phyloP scores from a whole-genome alignment of 345 rosid species.

The Salix exigua region DNA sequence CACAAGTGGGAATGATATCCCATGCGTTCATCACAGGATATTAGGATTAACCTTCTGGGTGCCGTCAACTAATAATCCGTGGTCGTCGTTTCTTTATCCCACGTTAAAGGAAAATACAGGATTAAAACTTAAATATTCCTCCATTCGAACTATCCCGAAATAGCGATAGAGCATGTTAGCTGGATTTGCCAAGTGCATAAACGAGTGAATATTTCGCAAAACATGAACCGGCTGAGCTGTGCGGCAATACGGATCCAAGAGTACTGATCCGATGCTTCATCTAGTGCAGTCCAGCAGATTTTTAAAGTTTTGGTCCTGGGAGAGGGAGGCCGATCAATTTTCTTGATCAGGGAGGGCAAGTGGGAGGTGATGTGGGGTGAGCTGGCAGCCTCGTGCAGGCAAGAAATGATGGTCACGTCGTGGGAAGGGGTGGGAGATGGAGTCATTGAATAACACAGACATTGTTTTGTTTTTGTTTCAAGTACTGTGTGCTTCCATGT shows the following conservation, averaged over 20 bases:
- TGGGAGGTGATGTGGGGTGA: constrained; percentile 5
- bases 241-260: too few relatives aligned
- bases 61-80: too few relatives aligned
- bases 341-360: neutral
- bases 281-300: too few relatives aligned
- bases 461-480: neutral
- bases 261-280: too few relatives aligned
- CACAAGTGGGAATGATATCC: neutral
- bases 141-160: neutral
- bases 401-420: constrained; percentile 32
- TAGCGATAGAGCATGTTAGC: neutral
- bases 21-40: too few relatives aligned
- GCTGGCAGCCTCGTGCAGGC: constrained; percentile 35
- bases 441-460: neutral
- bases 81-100: neutral
- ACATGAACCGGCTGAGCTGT: too few relatives aligned
- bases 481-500: neutral
- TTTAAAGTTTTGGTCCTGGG: neutral
- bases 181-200: neutral
- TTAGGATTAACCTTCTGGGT: too few relatives aligned
- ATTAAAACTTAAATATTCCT: neutral
- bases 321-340: neutral
- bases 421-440: neutral
- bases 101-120: neutral
- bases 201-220: too few relatives aligned